A percentile compares a stretch with the other conserved stretches of the same genome.
Conservation (phyloP, 2,329 filamentous ascomycete genomes). For the Chalara sp. region DNA sequence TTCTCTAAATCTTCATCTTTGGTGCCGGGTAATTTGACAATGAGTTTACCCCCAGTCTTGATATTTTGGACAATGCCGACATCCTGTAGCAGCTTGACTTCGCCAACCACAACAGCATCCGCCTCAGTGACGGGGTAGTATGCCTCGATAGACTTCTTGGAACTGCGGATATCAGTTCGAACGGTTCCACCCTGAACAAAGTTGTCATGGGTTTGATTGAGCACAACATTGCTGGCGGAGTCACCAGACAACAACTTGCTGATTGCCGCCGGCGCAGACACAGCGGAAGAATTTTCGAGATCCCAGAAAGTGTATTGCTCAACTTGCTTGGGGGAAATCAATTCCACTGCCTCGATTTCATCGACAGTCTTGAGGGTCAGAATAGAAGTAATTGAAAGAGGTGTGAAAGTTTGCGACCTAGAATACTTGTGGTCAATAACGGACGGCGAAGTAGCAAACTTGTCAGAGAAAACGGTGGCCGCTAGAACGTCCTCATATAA, state of each 20-base stretch:
- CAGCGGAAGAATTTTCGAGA: conserved; percentile 64
- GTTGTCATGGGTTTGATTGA: conserved; percentile 59
- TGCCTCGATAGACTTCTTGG: conserved; percentile 75
- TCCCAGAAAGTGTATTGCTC: conserved; percentile 96
- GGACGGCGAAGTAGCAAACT: conserved; percentile 53
- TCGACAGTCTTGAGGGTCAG: conserved; percentile 37
- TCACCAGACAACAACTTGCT: conserved; percentile 62
- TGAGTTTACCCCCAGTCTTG: conserved; percentile 63
- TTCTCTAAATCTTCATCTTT: conserved; percentile 90
- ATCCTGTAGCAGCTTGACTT: conserved; percentile 72
- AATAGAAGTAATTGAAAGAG: conserved; percentile 44
- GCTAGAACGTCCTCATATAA: conserved; percentile 90
- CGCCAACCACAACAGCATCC: conserved; percentile 71
- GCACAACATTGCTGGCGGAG: conserved; percentile 54
- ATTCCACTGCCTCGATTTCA: conserved; percentile 18
- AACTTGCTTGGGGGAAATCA: conserved; percentile 51
- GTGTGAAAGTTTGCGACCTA: conserved; percentile 52
- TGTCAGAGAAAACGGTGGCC: conserved; percentile 70
- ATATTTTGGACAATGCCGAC: conserved; percentile 67
- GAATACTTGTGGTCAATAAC: conserved; percentile 89
- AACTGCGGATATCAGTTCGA: conserved; percentile 79
- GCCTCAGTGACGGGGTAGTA: conserved; percentile 76
- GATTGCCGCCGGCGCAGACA: conserved; percentile 55
- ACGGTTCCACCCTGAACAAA: conserved; percentile 69
- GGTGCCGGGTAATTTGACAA: conserved; percentile 69